Evolutionary conservation across 1,284 basidiomycete genomes (phyloP).

Genomic region (Malassezia yamatoensis): DNA sequence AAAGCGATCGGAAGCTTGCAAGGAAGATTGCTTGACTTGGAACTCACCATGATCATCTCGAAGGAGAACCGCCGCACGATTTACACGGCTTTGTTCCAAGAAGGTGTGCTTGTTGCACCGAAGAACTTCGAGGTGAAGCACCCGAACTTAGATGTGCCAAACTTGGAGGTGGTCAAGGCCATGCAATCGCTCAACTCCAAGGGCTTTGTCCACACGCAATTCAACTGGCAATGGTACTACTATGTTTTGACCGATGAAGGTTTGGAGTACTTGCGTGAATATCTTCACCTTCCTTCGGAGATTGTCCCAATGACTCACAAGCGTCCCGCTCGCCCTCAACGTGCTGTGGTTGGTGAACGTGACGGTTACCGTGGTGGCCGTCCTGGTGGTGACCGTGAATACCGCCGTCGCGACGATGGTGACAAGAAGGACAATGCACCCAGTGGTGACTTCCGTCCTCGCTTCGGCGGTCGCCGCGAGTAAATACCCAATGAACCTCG

Average conservation of each 20-base stretch:
- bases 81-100: slow-evolving; percentile 47
- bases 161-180: slow-evolving; percentile 98
- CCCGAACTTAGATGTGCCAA: slow-evolving; percentile 90
- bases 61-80: slow-evolving; percentile 48
- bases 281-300: slow-evolving; percentile 47
- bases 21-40: neutral
- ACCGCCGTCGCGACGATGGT: slow-evolving; percentile 37
- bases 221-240: slow-evolving; percentile 52
- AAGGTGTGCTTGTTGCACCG: slow-evolving; percentile 91
- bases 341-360: slow-evolving; percentile 35
- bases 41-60: slow-evolving; percentile 41
- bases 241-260: slow-evolving; percentile 48
- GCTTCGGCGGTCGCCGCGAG: slow-evolving; percentile 40
- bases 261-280: slow-evolving; percentile 48
- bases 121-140: slow-evolving; percentile 98
- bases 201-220: slow-evolving; percentile 91
- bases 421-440: slow-evolving; percentile 46
- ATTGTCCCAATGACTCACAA: slow-evolving; percentile 48
- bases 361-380: slow-evolving; percentile 43
- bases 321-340: slow-evolving; percentile 44
- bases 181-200: slow-evolving; percentile 93
- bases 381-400: slow-evolving; percentile 44
- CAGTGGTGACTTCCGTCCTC: slow-evolving; percentile 45
- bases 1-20: too few relatives aligned
- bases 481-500: slow-evolving; percentile 16